Evolutionary conservation across 228 moss, liverwort and hornwort genomes (phyloP).

Genomic region (Sphagnum magellanicum): DNA sequence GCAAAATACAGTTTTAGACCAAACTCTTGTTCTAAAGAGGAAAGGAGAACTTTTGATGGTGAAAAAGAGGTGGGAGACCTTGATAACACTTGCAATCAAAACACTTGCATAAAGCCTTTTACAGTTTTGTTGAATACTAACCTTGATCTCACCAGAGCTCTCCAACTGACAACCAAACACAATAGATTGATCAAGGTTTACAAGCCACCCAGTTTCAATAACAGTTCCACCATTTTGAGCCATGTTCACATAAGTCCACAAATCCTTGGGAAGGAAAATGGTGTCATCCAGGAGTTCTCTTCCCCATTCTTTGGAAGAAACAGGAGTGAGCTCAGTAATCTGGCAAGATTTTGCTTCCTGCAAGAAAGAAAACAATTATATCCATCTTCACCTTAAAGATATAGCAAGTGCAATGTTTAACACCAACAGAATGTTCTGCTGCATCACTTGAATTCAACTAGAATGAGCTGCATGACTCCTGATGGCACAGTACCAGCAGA

Average conservation of each 20-base stretch:
- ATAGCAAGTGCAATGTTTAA: too few relatives aligned
- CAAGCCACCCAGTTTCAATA: slow-evolving; percentile 87
- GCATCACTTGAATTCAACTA: too few relatives aligned
- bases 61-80: too few relatives aligned
- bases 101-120: not conserved
- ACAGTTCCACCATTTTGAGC: slow-evolving; percentile 19
- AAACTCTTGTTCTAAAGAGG: too few relatives aligned
- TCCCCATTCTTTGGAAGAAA: slow-evolving; percentile 22
- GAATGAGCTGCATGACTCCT: too few relatives aligned
- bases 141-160: slow-evolving; percentile 53
- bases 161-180: slow-evolving; percentile 48
- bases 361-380: not conserved
- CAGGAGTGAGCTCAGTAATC: slow-evolving; percentile 18
- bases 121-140: slow-evolving; percentile 11
- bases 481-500: not conserved
- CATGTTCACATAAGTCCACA: slow-evolving; percentile 47
- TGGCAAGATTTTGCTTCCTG: slow-evolving; percentile 6
- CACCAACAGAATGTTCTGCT: too few relatives aligned
- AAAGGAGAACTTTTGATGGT: too few relatives aligned
- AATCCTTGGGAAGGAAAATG: slow-evolving; percentile 56
- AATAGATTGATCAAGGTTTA: slow-evolving; percentile 33
- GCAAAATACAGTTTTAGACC: too few relatives aligned
- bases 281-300: slow-evolving; percentile 20
- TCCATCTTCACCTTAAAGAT: too few relatives aligned
- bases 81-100: not conserved